Evolutionary conservation across 2,329 filamentous ascomycete species (phyloP), one percentile per base, ranked within the genome.

Genomic region (Paraphoma sp.): DNA sequence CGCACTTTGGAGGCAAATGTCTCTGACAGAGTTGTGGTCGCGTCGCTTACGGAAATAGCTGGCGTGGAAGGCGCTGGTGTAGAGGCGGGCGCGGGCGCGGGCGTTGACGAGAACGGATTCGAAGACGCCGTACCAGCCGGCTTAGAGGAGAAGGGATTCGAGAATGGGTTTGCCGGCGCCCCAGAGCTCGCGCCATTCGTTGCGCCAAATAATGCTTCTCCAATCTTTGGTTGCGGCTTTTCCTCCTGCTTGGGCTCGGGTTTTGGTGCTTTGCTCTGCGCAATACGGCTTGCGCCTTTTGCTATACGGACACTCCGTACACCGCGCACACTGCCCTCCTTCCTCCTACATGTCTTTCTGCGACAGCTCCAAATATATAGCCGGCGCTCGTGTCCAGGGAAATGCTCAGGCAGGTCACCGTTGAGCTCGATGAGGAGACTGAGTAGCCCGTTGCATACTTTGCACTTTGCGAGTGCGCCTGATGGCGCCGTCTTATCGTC

Each of bases 371-470:
- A 93, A 11, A 99, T 83, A 71, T 97, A 98, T 16, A 99, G 75
- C 59, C 94, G 87, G 65, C 95, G 85, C 70, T 97, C 92, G 77
- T 98, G 92, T 53, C 89, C 87, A 1, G 93, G 90, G 70, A 97
- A 97, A 47, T 87, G 84, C 53, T 94, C 90, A 12, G 93, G 93
- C 3, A 98, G 84, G 73, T 97, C 93, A 68, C 87, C 93, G 77
- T 99, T 92, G 29, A 99, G 85, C 77, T 99, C 93, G 45, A 99
- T 85, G 3, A 99, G 85, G 10, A 98, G 84, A 1, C 87, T 88
- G 86, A 97, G 92, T 50, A 92, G 79, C 50, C 88, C 86, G 64
- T 92, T 91, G 86, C 95, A 99, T 63, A 91, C 85, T 78, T 91
- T 92, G 81, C 95, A 99, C 78, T 88, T 89, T 18, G 91, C 92